Conservation (phyloP, 2,329 filamentous ascomycete genomes). For the Dactylellina haptotyla region DNA sequence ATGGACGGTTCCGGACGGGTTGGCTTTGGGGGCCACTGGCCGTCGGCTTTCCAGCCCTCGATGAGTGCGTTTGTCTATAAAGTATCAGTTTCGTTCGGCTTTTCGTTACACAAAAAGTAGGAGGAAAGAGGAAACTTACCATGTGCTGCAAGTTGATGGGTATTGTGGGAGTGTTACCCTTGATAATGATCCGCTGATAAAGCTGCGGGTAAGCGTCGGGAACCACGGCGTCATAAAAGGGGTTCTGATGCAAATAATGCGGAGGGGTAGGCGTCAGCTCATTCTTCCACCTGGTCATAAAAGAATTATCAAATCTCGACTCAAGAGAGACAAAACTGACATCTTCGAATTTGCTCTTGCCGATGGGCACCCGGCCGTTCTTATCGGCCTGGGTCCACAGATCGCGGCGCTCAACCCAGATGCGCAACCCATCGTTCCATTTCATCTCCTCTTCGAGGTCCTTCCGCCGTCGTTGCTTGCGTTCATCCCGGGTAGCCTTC, state of each 20-base stretch:
- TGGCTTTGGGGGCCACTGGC: conserved; percentile 57
- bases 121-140: conserved; percentile 20
- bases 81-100: not conserved
- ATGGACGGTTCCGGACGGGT: conserved; percentile 56
- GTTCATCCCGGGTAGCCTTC: conserved; percentile 33
- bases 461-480: conserved; percentile 35
- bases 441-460: conserved; percentile 55
- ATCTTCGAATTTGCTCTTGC: conserved; percentile 57
- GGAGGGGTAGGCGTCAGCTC: conserved; percentile 38
- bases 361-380: conserved; percentile 56
- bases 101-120: not conserved
- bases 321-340: conserved; percentile 55
- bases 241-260: conserved; percentile 54
- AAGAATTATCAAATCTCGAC: conserved; percentile 17
- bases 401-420: conserved; percentile 56
- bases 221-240: conserved; percentile 54
- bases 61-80: conserved; percentile 55
- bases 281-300: conserved; percentile 35
- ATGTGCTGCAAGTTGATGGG: conserved; percentile 57
- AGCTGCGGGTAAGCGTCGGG: conserved; percentile 56
- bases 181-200: conserved; percentile 56
- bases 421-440: conserved; percentile 56
- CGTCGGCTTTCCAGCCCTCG: conserved; percentile 57
- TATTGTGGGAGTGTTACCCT: conserved; percentile 55
- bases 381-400: conserved; percentile 57